These are phyloP conservation scores for Phytophthora tubulina DNA, from an alignment of 352 stramenopile genomes.

Conservation along the genomic window DNA sequence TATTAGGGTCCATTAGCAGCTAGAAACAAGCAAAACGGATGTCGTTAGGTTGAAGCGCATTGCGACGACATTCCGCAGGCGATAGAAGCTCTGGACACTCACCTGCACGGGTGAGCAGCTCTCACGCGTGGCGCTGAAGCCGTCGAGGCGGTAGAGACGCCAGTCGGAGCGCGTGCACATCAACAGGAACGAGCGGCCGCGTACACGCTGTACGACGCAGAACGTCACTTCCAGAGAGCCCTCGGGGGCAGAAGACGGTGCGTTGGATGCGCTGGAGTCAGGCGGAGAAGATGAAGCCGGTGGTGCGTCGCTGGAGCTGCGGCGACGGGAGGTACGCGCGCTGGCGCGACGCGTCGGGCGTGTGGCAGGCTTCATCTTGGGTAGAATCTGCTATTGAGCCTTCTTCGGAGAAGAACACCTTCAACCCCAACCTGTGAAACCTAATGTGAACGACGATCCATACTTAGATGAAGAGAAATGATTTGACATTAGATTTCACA, in stretches of 20 bases:
- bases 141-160: conserved; percentile 71
- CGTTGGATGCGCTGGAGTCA: conserved; percentile 15
- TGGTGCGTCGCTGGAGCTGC: conserved; percentile 5
- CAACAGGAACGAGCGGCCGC: conserved; percentile 56
- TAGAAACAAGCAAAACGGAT: conserved; percentile 28
- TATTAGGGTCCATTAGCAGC: conserved; percentile 56
- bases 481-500: background rate
- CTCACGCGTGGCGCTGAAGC: conserved; percentile 49
- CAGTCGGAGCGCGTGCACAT: conserved; percentile 67
- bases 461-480: background rate
- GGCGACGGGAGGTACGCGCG: conserved; percentile 35
- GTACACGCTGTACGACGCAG: conserved; percentile 70
- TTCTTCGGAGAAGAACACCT: conserved; percentile 32
- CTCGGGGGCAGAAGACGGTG: conserved; percentile 19
- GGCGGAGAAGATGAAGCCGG: background rate
- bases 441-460: background rate
- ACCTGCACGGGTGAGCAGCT: conserved; percentile 62
- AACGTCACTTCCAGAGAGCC: conserved; percentile 63
- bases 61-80: background rate
- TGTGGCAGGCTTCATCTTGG: conserved; percentile 35
- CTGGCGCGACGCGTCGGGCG: conserved; percentile 35
- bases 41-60: conserved; percentile 16
- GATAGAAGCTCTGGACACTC: conserved; percentile 8
- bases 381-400: conserved; percentile 23
- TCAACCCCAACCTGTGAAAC: conserved; percentile 21